These are phyloP conservation scores for Aspergillus egyptiacus DNA, from an alignment of 495 filamentous ascomycete species.

Conservation along the genomic window DNA sequence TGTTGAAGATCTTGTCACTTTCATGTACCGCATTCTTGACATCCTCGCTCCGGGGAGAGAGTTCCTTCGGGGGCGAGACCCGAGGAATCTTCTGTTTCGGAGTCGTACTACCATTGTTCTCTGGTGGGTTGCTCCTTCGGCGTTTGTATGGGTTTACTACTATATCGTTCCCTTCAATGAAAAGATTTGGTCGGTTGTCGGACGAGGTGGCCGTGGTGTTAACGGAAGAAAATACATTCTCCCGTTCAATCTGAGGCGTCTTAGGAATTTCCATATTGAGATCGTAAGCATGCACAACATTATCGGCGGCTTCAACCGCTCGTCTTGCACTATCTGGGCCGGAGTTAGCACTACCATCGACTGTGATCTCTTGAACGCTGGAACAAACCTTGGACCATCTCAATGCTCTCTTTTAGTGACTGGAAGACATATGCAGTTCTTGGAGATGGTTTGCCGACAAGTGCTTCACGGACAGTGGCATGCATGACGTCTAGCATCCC, in stretches of 20 bases:
- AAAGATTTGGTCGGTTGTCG: constrained; percentile 35
- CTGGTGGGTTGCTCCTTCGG: constrained; percentile 40
- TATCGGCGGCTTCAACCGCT: constrained; percentile 76
- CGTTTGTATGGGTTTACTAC: constrained; percentile 45
- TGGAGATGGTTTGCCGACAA: constrained; percentile 48
- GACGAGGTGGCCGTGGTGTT: constrained; percentile 15
- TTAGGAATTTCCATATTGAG: constrained; percentile 77
- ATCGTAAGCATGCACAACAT: constrained; percentile 83
- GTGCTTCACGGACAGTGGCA: constrained; percentile 66
- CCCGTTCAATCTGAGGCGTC: constrained; percentile 42
- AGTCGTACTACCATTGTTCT: constrained; percentile 25
- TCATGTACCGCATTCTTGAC: constrained; percentile 47
- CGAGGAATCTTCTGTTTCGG: constrained; percentile 38
- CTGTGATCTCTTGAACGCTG: neutral
- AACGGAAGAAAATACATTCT: constrained; percentile 25
- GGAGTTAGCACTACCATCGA: neutral
- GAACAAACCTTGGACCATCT: constrained; percentile 56
- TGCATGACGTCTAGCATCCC: constrained; percentile 86
- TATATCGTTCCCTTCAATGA: constrained; percentile 43
- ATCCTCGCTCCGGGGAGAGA: constrained; percentile 46
- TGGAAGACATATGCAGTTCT: constrained; percentile 52
- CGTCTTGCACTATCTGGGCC: constrained; percentile 61
- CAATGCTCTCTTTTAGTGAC: constrained; percentile 65
- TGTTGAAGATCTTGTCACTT: constrained; percentile 42
- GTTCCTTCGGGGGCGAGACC: constrained; percentile 30